A percentile compares a stretch with the other conserved stretches of the same genome.
phyloP scores from a whole-genome alignment of 257 asterid genomes.

The Solanum tacnaense region DNA sequence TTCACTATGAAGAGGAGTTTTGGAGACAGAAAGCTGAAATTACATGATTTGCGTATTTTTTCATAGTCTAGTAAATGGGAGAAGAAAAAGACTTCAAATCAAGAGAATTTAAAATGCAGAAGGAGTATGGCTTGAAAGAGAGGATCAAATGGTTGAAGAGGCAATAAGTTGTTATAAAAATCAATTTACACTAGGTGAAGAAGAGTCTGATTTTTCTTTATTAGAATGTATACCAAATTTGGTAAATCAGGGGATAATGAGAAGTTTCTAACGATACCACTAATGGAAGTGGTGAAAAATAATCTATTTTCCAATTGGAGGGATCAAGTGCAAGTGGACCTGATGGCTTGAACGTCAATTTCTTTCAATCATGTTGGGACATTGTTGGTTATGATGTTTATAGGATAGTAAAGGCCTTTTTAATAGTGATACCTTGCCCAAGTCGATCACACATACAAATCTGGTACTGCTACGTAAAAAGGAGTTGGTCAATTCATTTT shows the following conservation, averaged over 20 bases:
- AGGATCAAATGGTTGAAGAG: background rate
- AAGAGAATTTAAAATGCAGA: background rate
- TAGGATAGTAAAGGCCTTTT: background rate
- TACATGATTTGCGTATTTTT: background rate
- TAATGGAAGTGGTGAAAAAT: background rate
- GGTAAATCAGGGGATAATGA: background rate
- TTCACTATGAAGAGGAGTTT: background rate
- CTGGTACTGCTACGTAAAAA: background rate
- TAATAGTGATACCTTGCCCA: background rate
- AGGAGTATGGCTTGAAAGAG: background rate
- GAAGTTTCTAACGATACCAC: background rate
- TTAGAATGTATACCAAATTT: background rate
- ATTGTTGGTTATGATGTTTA: background rate
- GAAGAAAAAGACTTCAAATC: background rate
- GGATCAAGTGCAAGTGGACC: background rate
- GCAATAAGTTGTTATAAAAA: background rate
- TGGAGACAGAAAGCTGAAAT: background rate
- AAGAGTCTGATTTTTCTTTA: background rate
- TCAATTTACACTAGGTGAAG: background rate
- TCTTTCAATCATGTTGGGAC: background rate
- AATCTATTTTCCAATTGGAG: background rate
- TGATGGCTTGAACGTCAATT: background rate
- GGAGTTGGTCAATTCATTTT: background rate
- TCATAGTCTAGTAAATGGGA: too few relatives aligned
- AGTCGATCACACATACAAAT: background rate